These are phyloP conservation scores for Ceratopteris richardii DNA, from an alignment of 75 land plant species.

Conservation along the genomic window DNA sequence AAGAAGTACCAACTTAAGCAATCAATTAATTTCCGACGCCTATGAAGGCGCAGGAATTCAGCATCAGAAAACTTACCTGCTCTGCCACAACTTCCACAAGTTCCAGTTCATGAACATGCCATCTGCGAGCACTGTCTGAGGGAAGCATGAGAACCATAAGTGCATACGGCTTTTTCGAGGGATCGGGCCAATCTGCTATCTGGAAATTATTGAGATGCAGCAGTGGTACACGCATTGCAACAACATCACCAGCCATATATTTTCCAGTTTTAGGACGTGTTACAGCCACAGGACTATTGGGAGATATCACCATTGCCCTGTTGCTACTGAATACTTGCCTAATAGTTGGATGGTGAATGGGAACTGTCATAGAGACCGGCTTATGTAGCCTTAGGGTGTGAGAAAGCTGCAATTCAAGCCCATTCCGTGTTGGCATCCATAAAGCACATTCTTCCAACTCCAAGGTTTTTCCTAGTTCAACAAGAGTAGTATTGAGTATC, in stretches of 20 bases:
- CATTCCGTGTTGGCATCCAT: constrained; percentile 85
- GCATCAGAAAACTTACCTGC: constrained; percentile 40
- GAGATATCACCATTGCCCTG: constrained; percentile 44
- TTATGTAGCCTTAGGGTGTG: constrained; percentile 45
- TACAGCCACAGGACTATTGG: constrained; percentile 54
- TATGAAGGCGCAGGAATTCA: too few species aligned
- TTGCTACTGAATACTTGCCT: constrained; percentile 49
- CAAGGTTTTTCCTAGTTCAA: constrained; percentile 65
- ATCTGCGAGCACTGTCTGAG: constrained; percentile 70
- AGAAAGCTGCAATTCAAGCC: constrained; percentile 50
- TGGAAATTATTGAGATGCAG: constrained; percentile 58
- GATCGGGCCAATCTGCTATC: constrained; percentile 67
- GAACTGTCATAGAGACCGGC: constrained; percentile 39
- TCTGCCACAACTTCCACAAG: constrained; percentile 93
- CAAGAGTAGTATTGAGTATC: constrained; percentile 69
- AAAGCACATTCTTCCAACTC: constrained; percentile 72
- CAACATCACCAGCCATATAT: constrained; percentile 53
- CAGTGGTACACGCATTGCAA: constrained; percentile 74
- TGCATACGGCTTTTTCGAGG: constrained; percentile 62
- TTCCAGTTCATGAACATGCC: constrained; percentile 84
- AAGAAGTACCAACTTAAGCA: too few species aligned
- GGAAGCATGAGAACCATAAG: constrained; percentile 85
- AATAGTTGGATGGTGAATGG: constrained; percentile 55
- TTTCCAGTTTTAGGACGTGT: constrained; percentile 38
- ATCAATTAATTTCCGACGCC: too few species aligned